Percentiles rank a stretch among this genome's conserved stretches.
Conservation (phyloP, 352 stramenopile species). For the Blastocystis sp. region DNA sequence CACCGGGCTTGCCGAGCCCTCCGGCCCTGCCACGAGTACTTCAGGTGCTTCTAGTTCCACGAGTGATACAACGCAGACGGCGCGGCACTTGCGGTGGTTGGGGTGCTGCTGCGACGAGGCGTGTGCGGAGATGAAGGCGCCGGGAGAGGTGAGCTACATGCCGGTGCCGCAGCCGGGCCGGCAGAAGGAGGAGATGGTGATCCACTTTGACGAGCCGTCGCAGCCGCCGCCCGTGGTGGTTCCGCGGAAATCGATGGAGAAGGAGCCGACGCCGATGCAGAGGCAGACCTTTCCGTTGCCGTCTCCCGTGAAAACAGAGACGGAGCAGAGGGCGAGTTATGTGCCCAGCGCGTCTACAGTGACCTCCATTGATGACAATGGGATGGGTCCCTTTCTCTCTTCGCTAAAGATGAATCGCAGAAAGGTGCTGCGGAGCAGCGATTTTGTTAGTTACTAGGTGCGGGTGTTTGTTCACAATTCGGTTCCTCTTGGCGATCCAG, state of each 20-base stretch:
- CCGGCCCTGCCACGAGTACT: background rate
- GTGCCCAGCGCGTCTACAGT: background rate
- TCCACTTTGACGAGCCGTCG: background rate
- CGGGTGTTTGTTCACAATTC: background rate
- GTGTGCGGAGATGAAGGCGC: background rate
- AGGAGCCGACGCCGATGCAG: background rate
- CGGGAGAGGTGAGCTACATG: background rate
- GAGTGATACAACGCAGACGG: background rate
- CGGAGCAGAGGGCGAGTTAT: background rate
- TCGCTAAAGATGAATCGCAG: slow-evolving; percentile 43
- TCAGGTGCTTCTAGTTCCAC: background rate
- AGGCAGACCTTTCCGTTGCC: background rate
- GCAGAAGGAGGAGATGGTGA: background rate
- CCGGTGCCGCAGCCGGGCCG: background rate
- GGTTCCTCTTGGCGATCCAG: background rate
- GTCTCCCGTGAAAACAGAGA: background rate
- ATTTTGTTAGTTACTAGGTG: slow-evolving; percentile 20
- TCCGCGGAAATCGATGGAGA: background rate
- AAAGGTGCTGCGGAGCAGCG: slow-evolving; percentile 47
- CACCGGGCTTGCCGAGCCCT: background rate
- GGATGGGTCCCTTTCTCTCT: slow-evolving; percentile 52
- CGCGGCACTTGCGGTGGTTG: background rate
- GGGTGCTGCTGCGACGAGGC: background rate
- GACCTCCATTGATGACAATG: slow-evolving; percentile 3
- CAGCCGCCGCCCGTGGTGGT: background rate